Evolutionary conservation across 495 filamentous ascomycete species (phyloP).

Genomic region (Melanomma pulvis-pyrius): DNA sequence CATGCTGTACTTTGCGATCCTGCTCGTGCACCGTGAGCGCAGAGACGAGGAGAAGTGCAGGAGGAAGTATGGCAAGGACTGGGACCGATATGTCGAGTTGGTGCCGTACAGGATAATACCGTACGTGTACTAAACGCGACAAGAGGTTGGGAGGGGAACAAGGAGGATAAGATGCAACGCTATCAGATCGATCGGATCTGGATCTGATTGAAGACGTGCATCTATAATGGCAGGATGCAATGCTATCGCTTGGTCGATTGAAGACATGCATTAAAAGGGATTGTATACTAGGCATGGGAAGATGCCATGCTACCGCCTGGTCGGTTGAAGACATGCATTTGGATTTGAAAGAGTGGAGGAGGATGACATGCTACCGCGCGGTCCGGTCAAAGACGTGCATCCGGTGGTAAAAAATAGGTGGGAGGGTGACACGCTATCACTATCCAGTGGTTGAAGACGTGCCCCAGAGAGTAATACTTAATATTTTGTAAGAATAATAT

Average conservation of each 20-base stretch:
- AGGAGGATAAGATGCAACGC: constrained; percentile 17
- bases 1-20: constrained; percentile 85
- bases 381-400: constrained; percentile 28
- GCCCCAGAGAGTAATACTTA: constrained; percentile 15
- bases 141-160: neutral
- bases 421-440: constrained; percentile 21
- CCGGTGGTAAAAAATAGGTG: constrained; percentile 13
- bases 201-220: constrained; percentile 33
- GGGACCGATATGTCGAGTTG: constrained; percentile 83
- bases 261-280: constrained; percentile 26
- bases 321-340: constrained; percentile 32
- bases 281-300: neutral
- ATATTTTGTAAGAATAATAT: constrained; percentile 9
- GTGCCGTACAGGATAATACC: constrained; percentile 87
- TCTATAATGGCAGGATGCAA: neutral
- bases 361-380: constrained; percentile 22
- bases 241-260: constrained; percentile 9
- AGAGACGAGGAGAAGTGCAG: constrained; percentile 92
- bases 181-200: constrained; percentile 12
- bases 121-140: constrained; percentile 69
- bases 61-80: constrained; percentile 90
- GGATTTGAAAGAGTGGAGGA: neutral
- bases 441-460: constrained; percentile 16
- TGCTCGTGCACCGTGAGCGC: constrained; percentile 87
- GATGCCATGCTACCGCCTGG: constrained; percentile 29